phyloP scores from a whole-genome alignment of 192 early-diverging fungal genomes.

The Linderina pennispora region DNA sequence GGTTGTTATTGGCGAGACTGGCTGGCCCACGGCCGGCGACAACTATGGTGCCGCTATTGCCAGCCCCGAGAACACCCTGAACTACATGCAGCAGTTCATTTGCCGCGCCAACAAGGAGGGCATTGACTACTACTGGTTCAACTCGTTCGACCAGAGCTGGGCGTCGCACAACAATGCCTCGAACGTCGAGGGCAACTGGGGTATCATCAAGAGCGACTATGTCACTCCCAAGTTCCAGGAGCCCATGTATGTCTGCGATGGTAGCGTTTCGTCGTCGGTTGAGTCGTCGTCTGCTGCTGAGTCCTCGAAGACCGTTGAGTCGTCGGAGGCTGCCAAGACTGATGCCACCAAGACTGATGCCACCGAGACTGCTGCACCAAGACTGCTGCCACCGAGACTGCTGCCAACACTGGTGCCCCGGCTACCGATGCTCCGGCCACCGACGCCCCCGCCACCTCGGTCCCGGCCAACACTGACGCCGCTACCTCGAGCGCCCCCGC shows the following conservation, averaged over 20 bases:
- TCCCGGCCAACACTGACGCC: neutral
- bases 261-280: neutral
- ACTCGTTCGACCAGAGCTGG: constrained; percentile 58
- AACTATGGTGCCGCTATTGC: constrained; percentile 44
- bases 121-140: constrained; percentile 55
- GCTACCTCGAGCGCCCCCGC: neutral
- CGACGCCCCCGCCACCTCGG: neutral
- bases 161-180: constrained; percentile 42
- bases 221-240: constrained; percentile 25
- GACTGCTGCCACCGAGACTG: neutral
- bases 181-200: constrained; percentile 37
- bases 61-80: constrained; percentile 45
- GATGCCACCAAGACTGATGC: neutral
- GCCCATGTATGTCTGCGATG: constrained; percentile 16
- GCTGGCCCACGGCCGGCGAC: constrained; percentile 51
- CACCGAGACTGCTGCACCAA: neutral
- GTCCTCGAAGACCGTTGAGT: neutral
- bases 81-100: constrained; percentile 49
- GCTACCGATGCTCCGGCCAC: neutral
- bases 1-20: constrained; percentile 53
- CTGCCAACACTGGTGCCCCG: neutral
- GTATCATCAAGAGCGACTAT: constrained; percentile 23
- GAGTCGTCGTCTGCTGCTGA: neutral
- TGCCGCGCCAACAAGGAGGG: constrained; percentile 47
- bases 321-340: too few species aligned